Evolutionary conservation across 1,284 basidiomycete species (phyloP).

Genomic region (Irpex sp.): DNA sequence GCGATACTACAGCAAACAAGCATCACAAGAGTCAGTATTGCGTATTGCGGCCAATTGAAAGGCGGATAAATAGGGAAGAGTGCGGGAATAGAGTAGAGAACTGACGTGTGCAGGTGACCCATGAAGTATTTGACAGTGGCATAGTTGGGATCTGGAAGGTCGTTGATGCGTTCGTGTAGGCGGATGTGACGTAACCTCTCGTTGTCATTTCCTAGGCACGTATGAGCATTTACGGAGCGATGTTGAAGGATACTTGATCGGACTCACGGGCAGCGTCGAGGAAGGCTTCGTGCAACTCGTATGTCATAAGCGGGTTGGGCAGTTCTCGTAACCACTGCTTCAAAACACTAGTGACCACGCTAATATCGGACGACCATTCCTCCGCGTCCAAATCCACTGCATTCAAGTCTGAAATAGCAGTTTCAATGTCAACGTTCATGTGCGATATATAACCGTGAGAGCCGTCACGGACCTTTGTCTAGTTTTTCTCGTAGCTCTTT

Average conservation of each 20-base stretch:
- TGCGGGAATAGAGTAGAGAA: conserved; percentile 6
- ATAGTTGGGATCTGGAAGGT: conserved; percentile 97
- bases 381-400: conserved; percentile 82
- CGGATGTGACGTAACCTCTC: conserved; percentile 92
- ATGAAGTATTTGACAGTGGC: conserved; percentile 96
- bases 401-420: conserved; percentile 64
- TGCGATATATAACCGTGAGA: not conserved
- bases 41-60: not conserved
- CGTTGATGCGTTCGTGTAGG: conserved; percentile 95
- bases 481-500: conserved; percentile 80
- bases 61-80: not conserved
- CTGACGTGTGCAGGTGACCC: conserved; percentile 87
- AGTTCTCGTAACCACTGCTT: conserved; percentile 98
- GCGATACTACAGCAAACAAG: conserved; percentile 53
- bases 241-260: not conserved
- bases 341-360: conserved; percentile 89
- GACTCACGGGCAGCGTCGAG: conserved; percentile 91
- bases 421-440: conserved; percentile 2
- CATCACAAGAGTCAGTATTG: not conserved
- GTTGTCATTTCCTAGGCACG: conserved; percentile 79
- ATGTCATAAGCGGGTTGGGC: conserved; percentile 91
- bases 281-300: conserved; percentile 84
- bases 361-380: conserved; percentile 93
- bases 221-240: not conserved
- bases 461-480: conserved; percentile 70